Percentiles rank a stretch among this genome's conserved stretches.
These are phyloP conservation scores for Thermoascus crustaceus DNA, from an alignment of 2,329 filamentous ascomycete species.

Conservation along the genomic window DNA sequence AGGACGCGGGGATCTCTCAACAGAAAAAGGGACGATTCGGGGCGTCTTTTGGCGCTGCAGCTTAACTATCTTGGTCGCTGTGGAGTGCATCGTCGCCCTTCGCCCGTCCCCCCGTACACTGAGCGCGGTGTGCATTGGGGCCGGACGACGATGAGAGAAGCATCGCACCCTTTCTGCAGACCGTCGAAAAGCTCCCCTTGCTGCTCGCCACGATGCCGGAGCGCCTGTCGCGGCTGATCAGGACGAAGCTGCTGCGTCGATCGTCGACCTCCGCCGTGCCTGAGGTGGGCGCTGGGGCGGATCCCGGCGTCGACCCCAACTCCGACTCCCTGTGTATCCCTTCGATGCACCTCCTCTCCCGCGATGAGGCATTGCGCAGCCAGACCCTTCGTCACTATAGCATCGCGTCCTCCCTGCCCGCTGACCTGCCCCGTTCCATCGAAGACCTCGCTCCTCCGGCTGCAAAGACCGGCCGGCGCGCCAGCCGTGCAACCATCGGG, in stretches of 20 bases:
- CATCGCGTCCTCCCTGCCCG: constrained; percentile 17
- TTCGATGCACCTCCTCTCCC: constrained; percentile 13
- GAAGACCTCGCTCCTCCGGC: constrained; percentile 11
- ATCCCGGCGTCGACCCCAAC: constrained; percentile 4
- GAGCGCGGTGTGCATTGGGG: too few relatives aligned
- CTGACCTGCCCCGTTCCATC: constrained; percentile 10
- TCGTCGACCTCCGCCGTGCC: constrained; percentile 23
- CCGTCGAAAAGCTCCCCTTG: neutral
- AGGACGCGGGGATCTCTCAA: neutral
- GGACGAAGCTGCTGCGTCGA: constrained; percentile 30
- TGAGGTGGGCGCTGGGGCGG: constrained; percentile 18
- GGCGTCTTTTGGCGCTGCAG: neutral
- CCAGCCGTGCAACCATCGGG: constrained; percentile 4
- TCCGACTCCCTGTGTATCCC: constrained; percentile 12
- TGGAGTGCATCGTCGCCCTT: neutral
- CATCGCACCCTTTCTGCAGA: neutral
- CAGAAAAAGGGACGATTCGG: too few relatives aligned
- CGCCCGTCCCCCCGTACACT: neutral
- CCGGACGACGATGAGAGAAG: neutral
- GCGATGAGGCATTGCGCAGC: constrained; percentile 7
- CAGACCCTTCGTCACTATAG: constrained; percentile 15
- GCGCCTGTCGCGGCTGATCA: constrained; percentile 27
- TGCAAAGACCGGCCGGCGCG: neutral
- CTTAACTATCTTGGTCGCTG: neutral
- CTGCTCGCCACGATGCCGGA: constrained; percentile 21